Evolutionary conservation across 768 basidiomycete genomes (phyloP).

Genomic region (Clitopilus passeckerianus): DNA sequence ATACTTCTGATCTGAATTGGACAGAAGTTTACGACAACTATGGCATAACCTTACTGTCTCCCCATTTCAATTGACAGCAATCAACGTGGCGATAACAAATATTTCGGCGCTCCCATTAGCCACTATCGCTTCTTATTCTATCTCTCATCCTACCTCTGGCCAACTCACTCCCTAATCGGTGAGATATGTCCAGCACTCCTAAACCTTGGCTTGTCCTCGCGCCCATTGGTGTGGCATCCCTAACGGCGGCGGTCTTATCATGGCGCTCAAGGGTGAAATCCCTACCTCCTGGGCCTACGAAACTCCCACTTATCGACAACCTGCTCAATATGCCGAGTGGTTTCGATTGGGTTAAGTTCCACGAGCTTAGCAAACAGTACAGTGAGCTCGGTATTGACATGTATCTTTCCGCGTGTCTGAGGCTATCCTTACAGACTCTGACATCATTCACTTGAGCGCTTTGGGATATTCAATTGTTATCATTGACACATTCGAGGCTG

Average conservation of each 20-base stretch:
- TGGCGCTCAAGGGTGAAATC: neutral
- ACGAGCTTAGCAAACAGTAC: neutral
- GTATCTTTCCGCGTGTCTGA: neutral
- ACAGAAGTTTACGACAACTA: too few species aligned
- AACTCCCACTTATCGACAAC: neutral
- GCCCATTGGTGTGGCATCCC: neutral
- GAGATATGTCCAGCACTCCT: too few species aligned
- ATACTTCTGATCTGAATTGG: too few species aligned
- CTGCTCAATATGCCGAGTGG: neutral
- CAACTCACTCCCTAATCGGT: too few species aligned
- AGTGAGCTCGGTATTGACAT: neutral
- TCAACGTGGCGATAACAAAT: too few species aligned
- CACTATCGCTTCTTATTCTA: too few species aligned
- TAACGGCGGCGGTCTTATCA: neutral
- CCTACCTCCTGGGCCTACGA: neutral
- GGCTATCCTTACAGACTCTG: neutral
- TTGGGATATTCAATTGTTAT: neutral
- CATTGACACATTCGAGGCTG: neutral
- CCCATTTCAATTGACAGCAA: too few species aligned
- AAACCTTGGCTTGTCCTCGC: neutral
- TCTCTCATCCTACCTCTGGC: too few species aligned
- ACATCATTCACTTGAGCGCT: neutral
- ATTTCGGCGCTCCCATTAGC: too few species aligned
- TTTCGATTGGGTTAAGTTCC: neutral
- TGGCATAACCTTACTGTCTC: too few species aligned